Evolutionary conservation across 805 yeast genomes (phyloP), one percentile per base, ranked within the genome.

Genomic region (Torulaspora microellipsoides): DNA sequence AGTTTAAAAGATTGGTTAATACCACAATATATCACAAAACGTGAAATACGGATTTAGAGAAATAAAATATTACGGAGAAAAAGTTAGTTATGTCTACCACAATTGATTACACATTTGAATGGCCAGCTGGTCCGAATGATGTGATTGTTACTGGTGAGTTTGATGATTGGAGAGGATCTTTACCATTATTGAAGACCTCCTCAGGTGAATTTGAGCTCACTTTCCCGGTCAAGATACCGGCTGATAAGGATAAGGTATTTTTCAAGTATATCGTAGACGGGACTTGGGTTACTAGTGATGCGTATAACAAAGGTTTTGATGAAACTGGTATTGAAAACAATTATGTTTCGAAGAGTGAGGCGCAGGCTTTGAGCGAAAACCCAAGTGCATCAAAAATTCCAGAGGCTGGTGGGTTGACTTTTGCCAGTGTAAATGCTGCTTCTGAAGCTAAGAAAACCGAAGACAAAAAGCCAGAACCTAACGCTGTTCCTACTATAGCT

Each of bases 121-220:
- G 76, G 75, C 74, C 77, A 42, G 56, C 66, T 8, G 85, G 87
- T 45, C 78, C 77, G 11, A 45, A 59, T 25, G 72, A 72, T 30
- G 90, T 83, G 45, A 69, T 77, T 52, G 76, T 83, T 40, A 83
- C 89, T 15, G 90, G 90, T 48, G 72, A 80, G 41, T 81, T 82
- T 56, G 87, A 81, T 57, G 69, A 78, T 55, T 83, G 90, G 90
- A 56, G 73, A 36, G 77, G 81, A 47, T 61, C 79, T 1, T 64
- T 79, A 41, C 81, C 79, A 14, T 65, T 83, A 47, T 85, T 80
- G 35, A 77, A 81, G 56, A 75, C 75, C 45, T 64, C 75, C 8
- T 77, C 73, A 54, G 85, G 84, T 15, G 72, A 78, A n/a, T 81
- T 81, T 55, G 73, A 74, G 42, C 64, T 81, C 41, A 71, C 80